Evolutionary conservation across 2,329 filamentous ascomycete genomes (phyloP).

Genomic region (Dissoconium aciculare): DNA sequence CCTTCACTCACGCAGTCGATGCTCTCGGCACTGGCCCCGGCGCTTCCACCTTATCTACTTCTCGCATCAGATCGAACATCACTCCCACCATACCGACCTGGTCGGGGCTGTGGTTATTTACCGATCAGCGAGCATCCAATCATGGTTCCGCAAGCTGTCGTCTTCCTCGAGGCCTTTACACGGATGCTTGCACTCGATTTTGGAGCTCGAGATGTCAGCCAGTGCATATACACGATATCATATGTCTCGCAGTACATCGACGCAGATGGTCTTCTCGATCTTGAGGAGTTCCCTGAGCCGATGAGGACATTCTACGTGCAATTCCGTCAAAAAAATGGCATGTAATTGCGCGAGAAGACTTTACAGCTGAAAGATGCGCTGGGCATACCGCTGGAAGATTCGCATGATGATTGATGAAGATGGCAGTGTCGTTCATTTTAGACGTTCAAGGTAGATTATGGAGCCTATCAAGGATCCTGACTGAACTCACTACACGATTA

Average conservation of each 20-base stretch:
- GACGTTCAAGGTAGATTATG: too few relatives aligned
- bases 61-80: not conserved
- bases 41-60: not conserved
- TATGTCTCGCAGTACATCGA: not conserved
- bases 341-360: not conserved
- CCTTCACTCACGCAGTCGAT: not conserved
- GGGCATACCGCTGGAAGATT: not conserved
- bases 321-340: not conserved
- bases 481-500: too few relatives aligned
- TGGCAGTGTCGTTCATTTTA: too few relatives aligned
- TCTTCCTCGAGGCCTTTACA: not conserved
- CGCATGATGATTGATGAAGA: conserved; percentile 1
- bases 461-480: too few relatives aligned
- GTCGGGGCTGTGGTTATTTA: not conserved
- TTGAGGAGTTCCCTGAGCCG: not conserved
- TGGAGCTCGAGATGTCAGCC: not conserved
- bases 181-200: not conserved
- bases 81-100: not conserved
- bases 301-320: not conserved
- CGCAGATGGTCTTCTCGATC: not conserved
- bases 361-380: not conserved
- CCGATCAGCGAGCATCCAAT: not conserved
- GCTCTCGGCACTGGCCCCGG: not conserved
- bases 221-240: not conserved
- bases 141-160: not conserved